A percentile compares a stretch with the other conserved stretches of the same genome.
Evolutionary conservation across 108 stramenopile genomes (phyloP).

Genomic region (Stephanodiscus minutulus): DNA sequence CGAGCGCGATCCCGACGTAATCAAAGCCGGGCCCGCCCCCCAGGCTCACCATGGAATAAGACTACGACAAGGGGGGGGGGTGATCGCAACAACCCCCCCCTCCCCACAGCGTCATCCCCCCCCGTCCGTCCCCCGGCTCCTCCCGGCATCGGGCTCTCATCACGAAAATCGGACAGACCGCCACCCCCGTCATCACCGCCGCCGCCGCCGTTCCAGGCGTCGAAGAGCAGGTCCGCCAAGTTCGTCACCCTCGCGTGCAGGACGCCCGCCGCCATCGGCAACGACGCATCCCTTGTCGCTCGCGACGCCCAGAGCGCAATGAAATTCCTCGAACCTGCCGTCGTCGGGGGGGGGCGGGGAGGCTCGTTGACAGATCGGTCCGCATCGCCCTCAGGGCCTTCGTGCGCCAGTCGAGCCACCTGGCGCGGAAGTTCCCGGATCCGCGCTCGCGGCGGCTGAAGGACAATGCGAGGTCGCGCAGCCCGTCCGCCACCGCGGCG

Average conservation of each 20-base stretch:
- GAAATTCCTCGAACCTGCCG: constrained; percentile 26
- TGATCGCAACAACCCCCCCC: too few species aligned
- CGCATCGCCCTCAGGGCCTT: constrained; percentile 37
- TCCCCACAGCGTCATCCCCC: not conserved
- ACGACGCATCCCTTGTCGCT: constrained; percentile 38
- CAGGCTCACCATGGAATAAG: constrained; percentile 32
- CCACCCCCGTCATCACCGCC: too few species aligned
- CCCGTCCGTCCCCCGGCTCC: not conserved
- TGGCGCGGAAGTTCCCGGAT: constrained; percentile 20
- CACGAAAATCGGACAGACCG: too few species aligned
- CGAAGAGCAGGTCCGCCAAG: constrained; percentile 52
- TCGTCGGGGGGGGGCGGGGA: constrained; percentile 37
- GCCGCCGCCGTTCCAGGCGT: constrained; percentile 1
- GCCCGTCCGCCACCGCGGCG: constrained; percentile 12
- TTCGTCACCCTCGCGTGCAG: constrained; percentile 48
- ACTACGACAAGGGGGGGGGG: not conserved
- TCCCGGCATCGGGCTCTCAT: constrained; percentile 20
- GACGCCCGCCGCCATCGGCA: constrained; percentile 14
- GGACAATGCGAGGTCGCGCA: constrained; percentile 23
- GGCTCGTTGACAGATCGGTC: constrained; percentile 24
- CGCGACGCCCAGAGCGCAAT: constrained; percentile 47
- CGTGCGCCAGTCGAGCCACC: constrained; percentile 41
- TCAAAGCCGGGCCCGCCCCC: constrained; percentile 79
- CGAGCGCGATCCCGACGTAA: constrained; percentile 52
- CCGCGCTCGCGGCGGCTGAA: constrained; percentile 19